phyloP scores from a whole-genome alignment of 2,329 filamentous ascomycete species.

The Curvularia spicifera region DNA sequence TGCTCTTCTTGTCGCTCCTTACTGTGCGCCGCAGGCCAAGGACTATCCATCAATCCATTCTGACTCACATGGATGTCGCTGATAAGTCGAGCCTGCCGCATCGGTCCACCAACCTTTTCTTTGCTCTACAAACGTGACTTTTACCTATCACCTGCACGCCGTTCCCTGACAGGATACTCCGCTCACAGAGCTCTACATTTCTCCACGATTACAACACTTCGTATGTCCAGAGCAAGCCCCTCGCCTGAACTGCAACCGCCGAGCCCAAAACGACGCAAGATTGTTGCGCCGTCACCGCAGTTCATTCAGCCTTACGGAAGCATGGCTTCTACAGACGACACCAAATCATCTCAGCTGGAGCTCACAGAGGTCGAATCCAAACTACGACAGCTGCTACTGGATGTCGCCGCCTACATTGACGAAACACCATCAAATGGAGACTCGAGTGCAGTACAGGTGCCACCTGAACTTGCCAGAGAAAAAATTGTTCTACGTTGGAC shows the following conservation, averaged over 20 bases:
- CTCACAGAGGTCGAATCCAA: constrained; percentile 75
- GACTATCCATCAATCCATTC: neutral
- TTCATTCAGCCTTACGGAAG: constrained; percentile 35
- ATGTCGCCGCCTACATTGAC: constrained; percentile 77
- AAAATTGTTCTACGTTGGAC: constrained; percentile 73
- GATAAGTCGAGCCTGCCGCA: constrained; percentile 38
- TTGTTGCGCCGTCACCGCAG: constrained; percentile 23
- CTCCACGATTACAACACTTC: constrained; percentile 19
- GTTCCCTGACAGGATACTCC: neutral
- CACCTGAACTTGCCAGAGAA: constrained; percentile 54
- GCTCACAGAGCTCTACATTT: constrained; percentile 1
- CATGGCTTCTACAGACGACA: constrained; percentile 33
- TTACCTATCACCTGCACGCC: constrained; percentile 11
- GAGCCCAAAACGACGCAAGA: constrained; percentile 43
- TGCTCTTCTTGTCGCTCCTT: constrained; percentile 15
- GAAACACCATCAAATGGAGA: constrained; percentile 34
- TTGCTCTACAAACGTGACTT: constrained; percentile 31
- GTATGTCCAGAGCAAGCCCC: constrained; percentile 40
- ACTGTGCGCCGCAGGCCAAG: neutral
- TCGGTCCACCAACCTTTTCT: constrained; percentile 38
- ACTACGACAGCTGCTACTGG: constrained; percentile 77
- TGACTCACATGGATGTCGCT: constrained; percentile 40
- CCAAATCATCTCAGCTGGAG: constrained; percentile 50
- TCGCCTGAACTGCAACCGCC: constrained; percentile 34
- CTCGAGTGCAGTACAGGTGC: constrained; percentile 47